Base-by-base conservation (phyloP, 108 stramenopile genomes). In the Schizochytrium sp. region DNA sequence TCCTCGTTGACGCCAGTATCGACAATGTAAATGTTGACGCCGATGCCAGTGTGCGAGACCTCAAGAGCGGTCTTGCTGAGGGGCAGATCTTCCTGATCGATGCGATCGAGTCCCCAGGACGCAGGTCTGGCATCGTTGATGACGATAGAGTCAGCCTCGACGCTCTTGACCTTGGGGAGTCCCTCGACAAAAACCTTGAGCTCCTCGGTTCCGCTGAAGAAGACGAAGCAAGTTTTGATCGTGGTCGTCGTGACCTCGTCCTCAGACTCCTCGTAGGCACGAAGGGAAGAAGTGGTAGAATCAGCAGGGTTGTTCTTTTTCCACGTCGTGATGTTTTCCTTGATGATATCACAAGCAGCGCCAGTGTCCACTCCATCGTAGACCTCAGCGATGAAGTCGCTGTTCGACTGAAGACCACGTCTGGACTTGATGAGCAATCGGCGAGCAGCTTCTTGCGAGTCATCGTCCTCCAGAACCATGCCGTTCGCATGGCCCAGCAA, bases 21-120 rank as follows among this genome's bases (percentile, higher is more conserved):
- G 51, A 83, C 12, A 55, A 83, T 45, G 48, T 83, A 83, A 34
- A 83, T 83, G 51, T 83, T 83, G n/a, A 83, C 76, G 28, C 76
- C 76, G 3, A 28, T 28, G 51, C 76, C 76, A 83, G 76, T 83
- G 51, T 83, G 55, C 55, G 55, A 57, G 55, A 57, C 16, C 55
- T 57, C 14, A 16, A 57, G 55, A 14, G 8, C 16, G 55, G 51
- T 21, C 2, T 53, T 53, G 51, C 76, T 83, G 16, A 83, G 51
- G 6, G 76, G 76, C 1, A 83, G 76, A 45, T 83, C 76, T 45
- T 83, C 76, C 76, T 83, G 76, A 45, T 83, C 76, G 76, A 83
- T 83, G 45, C 76, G 45, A 5, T 83, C 51, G 48, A 83, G 76
- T 4, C 76, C 76, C 76, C 76, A 83, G 51, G 48, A 53, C 6